These are phyloP conservation scores for Ziziphus jujuba DNA, from an alignment of 306 rosid genomes.

Conservation along the genomic window DNA sequence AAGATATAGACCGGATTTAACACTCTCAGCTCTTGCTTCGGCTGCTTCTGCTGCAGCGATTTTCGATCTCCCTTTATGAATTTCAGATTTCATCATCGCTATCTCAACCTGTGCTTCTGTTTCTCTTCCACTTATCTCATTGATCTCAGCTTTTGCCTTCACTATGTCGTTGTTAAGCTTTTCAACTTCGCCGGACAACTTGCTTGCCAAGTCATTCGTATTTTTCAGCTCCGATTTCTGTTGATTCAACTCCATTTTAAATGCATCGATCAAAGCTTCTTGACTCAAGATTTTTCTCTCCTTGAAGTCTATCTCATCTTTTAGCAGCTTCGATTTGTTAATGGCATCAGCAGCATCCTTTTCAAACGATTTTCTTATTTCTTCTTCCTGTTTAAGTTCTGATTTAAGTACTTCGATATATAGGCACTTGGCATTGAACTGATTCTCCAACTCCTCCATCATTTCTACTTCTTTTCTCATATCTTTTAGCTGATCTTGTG, in stretches of 20 bases:
- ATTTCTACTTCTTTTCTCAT: slow-evolving; percentile 33
- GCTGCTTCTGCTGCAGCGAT: slow-evolving; percentile 33
- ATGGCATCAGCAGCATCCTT: slow-evolving; percentile 24
- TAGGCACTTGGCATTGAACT: slow-evolving; percentile 21
- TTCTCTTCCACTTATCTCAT: slow-evolving; percentile 36
- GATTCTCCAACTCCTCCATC: slow-evolving; percentile 32
- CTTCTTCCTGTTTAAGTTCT: slow-evolving; percentile 30
- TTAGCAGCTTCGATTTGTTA: slow-evolving; percentile 21
- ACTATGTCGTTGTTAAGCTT: slow-evolving; percentile 41
- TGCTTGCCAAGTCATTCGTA: slow-evolving; percentile 43
- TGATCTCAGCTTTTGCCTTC: slow-evolving; percentile 38
- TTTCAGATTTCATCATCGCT: slow-evolving; percentile 56
- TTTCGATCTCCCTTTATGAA: slow-evolving; percentile 41
- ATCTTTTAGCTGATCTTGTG: slow-evolving; percentile 38
- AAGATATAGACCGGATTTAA: slow-evolving; percentile 26
- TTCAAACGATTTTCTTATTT: slow-evolving; percentile 15
- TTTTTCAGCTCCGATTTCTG: slow-evolving; percentile 34
- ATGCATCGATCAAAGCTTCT: slow-evolving; percentile 32
- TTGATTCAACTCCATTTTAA: slow-evolving; percentile 42
- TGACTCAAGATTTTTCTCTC: slow-evolving; percentile 39
- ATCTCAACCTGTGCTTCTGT: slow-evolving; percentile 48
- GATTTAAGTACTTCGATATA: slow-evolving; percentile 25
- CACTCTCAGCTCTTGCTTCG: slow-evolving; percentile 34
- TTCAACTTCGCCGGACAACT: slow-evolving; percentile 34
- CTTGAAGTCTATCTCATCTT: slow-evolving; percentile 38